These are phyloP conservation scores for Reutealis trisperma DNA, from an alignment of 345 rosid genomes.

Conservation along the genomic window DNA sequence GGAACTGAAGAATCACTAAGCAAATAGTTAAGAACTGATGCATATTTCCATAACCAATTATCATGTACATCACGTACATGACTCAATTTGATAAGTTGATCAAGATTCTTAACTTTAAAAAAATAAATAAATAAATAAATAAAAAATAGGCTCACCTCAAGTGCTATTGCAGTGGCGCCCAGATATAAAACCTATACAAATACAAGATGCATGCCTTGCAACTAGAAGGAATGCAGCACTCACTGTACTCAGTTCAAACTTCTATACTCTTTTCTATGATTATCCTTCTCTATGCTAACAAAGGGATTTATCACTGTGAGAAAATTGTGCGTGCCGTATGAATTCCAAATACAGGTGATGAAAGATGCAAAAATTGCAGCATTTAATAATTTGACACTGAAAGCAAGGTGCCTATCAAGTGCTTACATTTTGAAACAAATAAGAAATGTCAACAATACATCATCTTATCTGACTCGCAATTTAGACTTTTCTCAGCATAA, in stretches of 20 bases:
- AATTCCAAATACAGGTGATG: neutral
- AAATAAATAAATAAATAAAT: no score
- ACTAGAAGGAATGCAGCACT: neutral
- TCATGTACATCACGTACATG: no score
- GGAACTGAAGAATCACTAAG: neutral
- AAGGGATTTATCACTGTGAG: neutral
- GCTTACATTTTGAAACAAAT: neutral
- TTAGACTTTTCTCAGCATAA: neutral
- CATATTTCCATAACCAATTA: no score
- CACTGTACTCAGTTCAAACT: no score
- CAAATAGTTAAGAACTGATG: neutral
- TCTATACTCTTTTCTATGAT: neutral
- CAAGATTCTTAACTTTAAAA: no score
- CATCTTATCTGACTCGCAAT: neutral
- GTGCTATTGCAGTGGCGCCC: neutral
- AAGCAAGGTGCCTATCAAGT: neutral
- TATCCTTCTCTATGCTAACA: neutral
- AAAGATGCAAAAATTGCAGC: neutral
- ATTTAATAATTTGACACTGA: neutral
- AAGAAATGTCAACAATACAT: neutral
- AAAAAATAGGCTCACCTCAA: neutral
- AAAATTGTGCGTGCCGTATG: neutral
- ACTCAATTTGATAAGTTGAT: no score
- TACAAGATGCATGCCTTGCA: neutral
- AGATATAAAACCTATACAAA: neutral